phyloP scores from a whole-genome alignment of 2,329 filamentous ascomycete species.

The Talaromyces sp. region DNA sequence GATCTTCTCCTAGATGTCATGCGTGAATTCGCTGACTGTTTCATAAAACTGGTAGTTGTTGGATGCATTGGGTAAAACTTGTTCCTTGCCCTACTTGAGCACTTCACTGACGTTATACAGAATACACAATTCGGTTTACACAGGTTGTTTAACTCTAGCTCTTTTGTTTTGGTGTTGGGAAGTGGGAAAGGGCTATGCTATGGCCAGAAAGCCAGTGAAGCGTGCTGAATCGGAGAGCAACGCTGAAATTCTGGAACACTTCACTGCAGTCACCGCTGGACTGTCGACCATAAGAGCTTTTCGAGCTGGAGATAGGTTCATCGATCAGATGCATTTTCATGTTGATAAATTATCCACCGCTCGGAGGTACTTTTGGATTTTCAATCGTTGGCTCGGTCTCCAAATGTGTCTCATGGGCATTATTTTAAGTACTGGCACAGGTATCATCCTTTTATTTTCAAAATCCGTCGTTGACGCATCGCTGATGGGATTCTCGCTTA shows the following conservation, averaged over 20 bases:
- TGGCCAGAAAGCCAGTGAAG: neutral
- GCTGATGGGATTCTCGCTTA: constrained; percentile 70
- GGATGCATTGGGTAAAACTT: constrained; percentile 65
- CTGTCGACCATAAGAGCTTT: constrained; percentile 74
- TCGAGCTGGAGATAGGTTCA: constrained; percentile 64
- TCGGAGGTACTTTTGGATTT: constrained; percentile 66
- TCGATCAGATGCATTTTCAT: constrained; percentile 64
- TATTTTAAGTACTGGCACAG: constrained; percentile 64
- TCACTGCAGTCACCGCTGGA: constrained; percentile 68
- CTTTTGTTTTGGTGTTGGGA: constrained; percentile 62
- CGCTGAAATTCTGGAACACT: constrained; percentile 74
- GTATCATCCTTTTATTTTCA: constrained; percentile 60
- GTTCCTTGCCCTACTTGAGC: constrained; percentile 54
- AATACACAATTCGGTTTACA: constrained; percentile 55
- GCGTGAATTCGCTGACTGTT: constrained; percentile 28
- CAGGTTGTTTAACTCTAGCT: constrained; percentile 33
- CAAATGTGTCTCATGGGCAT: constrained; percentile 70
- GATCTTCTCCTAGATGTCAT: constrained; percentile 60
- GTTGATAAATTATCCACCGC: constrained; percentile 66
- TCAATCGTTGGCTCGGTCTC: constrained; percentile 74
- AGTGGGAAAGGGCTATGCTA: neutral
- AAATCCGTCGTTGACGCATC: constrained; percentile 63
- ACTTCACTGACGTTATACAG: constrained; percentile 57
- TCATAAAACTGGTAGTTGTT: constrained; percentile 60
- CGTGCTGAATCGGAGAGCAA: constrained; percentile 60